phyloP scores from a whole-genome alignment of 2,329 filamentous ascomycete species.

The Paraconiothyrium brasiliense region DNA sequence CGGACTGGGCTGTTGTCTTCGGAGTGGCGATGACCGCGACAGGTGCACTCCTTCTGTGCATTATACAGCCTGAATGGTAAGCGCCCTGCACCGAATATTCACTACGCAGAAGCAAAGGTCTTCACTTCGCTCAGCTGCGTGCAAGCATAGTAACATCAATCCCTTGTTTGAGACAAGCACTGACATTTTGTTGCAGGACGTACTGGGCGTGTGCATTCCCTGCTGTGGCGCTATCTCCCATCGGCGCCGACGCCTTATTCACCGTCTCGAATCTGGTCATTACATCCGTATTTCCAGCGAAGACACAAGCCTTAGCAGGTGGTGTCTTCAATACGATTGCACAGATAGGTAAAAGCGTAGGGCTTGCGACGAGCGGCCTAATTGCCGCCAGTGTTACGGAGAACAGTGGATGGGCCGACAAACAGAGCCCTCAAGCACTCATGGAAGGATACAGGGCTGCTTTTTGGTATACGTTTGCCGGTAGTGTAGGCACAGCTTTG shows the following conservation, averaged over 20 bases:
- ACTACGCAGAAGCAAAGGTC: not conserved
- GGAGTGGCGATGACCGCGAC: constrained; percentile 36
- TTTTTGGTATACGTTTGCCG: constrained; percentile 55
- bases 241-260: constrained; percentile 57
- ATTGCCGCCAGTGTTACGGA: constrained; percentile 46
- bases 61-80: constrained; percentile 54
- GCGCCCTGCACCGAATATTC: not conserved
- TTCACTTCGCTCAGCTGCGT: not conserved
- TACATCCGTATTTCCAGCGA: constrained; percentile 51
- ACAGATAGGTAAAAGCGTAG: constrained; percentile 55
- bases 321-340: constrained; percentile 58
- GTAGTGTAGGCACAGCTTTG: constrained; percentile 39
- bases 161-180: not conserved
- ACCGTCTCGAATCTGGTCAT: constrained; percentile 57
- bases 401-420: constrained; percentile 33
- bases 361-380: constrained; percentile 51
- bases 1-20: constrained; percentile 54
- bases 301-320: constrained; percentile 56
- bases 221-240: constrained; percentile 54
- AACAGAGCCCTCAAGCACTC: constrained; percentile 45
- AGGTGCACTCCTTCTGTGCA: constrained; percentile 57
- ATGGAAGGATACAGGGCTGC: constrained; percentile 55
- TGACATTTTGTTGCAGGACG: constrained; percentile 20
- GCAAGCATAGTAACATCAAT: not conserved
- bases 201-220: constrained; percentile 60